Evolutionary conservation across 2,329 filamentous ascomycete species (phyloP).

Genomic region (Leptosphaerulina australis): DNA sequence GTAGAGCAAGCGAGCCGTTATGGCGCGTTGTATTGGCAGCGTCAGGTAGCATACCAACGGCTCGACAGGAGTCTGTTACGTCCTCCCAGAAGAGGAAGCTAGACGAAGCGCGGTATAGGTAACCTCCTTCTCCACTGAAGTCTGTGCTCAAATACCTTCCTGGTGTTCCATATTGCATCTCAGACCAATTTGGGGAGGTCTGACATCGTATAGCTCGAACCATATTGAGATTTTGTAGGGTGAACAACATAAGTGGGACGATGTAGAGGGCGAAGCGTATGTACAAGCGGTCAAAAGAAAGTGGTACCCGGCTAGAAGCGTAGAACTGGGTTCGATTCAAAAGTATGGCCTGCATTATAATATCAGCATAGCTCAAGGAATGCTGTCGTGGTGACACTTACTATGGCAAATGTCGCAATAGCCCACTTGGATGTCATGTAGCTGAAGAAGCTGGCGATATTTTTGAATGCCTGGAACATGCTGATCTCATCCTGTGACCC

Average conservation of each 20-base stretch:
- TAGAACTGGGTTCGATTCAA: slow-evolving; percentile 94
- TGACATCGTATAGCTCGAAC: slow-evolving; percentile 91
- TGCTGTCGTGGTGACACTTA: slow-evolving; percentile 40
- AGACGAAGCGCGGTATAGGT: slow-evolving; percentile 75
- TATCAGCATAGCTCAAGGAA: slow-evolving; percentile 4
- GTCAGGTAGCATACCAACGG: slow-evolving; percentile 70
- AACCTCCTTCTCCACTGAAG: slow-evolving; percentile 65
- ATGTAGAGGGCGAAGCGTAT: slow-evolving; percentile 44
- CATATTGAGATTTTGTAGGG: slow-evolving; percentile 69
- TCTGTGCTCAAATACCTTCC: slow-evolving; percentile 53
- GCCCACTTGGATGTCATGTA: slow-evolving; percentile 77
- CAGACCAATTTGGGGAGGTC: slow-evolving; percentile 61
- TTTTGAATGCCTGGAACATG: slow-evolving; percentile 62
- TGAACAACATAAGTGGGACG: slow-evolving; percentile 39
- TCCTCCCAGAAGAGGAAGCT: slow-evolving; percentile 73
- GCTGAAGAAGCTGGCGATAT: slow-evolving; percentile 83
- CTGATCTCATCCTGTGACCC: slow-evolving; percentile 45
- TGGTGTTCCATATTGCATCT: slow-evolving; percentile 55
- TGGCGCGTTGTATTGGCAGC: slow-evolving; percentile 61
- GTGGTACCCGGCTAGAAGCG: slow-evolving; percentile 80
- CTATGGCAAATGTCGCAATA: slow-evolving; percentile 80
- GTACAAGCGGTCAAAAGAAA: slow-evolving; percentile 74
- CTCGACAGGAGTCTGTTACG: slow-evolving; percentile 75
- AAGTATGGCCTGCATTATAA: slow-evolving; percentile 68
- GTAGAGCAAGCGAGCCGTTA: slow-evolving; percentile 76